Conservation (phyloP, 192 early-diverging fungal genomes). For the Helicostylum pulchrum region DNA sequence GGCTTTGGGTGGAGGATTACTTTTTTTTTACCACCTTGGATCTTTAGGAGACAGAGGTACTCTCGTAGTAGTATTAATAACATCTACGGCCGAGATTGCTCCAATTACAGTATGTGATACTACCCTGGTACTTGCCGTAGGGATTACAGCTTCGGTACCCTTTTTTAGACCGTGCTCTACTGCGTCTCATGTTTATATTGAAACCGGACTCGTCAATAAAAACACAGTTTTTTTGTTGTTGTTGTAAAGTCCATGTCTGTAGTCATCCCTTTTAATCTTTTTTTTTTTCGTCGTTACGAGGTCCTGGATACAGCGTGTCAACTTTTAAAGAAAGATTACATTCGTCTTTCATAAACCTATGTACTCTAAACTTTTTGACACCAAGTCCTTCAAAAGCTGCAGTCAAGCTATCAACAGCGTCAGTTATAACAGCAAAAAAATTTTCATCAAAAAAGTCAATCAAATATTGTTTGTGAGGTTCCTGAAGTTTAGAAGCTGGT, state of each 20-base stretch:
- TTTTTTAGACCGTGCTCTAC: conserved; percentile 6
- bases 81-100: too few relatives aligned
- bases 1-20: too few relatives aligned
- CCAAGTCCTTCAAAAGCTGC: neutral
- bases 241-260: conserved; percentile 18
- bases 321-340: conserved; percentile 21
- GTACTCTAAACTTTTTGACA: conserved; percentile 9
- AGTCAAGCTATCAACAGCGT: neutral
- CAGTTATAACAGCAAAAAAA: neutral
- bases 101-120: too few relatives aligned
- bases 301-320: neutral
- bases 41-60: too few relatives aligned
- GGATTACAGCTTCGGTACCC: neutral
- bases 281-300: conserved; percentile 9
- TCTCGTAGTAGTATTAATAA: too few relatives aligned
- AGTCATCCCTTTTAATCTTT: conserved; percentile 1
- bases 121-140: neutral
- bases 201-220: conserved; percentile 24
- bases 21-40: too few relatives aligned
- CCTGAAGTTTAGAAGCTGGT: neutral
- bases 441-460: neutral
- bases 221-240: conserved; percentile 10
- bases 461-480: neutral
- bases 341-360: conserved; percentile 17
- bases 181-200: conserved; percentile 21